phyloP scores from a whole-genome alignment of 495 filamentous ascomycete species.

The Penicillium herquei region DNA sequence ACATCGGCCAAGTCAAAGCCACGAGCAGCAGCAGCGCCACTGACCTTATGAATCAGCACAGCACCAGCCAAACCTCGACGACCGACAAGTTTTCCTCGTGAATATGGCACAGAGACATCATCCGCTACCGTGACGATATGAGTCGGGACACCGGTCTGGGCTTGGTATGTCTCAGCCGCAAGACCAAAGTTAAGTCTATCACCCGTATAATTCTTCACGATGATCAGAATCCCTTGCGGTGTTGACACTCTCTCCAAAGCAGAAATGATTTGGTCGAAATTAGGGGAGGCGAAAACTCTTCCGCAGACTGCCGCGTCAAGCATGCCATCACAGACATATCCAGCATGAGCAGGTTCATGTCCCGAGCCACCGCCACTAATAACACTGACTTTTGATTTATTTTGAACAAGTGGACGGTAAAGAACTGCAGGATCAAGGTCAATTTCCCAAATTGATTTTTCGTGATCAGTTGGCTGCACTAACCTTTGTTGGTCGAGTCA shows the following conservation, averaged over 20 bases:
- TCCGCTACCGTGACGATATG: constrained; percentile 9
- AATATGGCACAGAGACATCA: constrained; percentile 12
- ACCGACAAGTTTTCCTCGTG: constrained; percentile 8
- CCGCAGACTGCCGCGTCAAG: constrained; percentile 15
- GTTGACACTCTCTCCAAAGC: constrained; percentile 10
- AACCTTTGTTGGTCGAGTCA: constrained; percentile 6
- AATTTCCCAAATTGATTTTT: background rate
- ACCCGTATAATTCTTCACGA: constrained; percentile 17
- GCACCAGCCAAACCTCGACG: constrained; percentile 10
- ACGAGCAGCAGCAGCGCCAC: constrained; percentile 7
- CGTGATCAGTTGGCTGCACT: background rate
- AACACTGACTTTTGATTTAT: constrained; percentile 11
- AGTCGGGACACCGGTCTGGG: constrained; percentile 1
- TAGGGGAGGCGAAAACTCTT: constrained; percentile 14
- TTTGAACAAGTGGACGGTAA: constrained; percentile 1
- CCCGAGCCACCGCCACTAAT: constrained; percentile 17
- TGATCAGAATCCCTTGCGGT: constrained; percentile 7
- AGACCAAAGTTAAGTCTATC: constrained; percentile 17
- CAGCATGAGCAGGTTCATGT: constrained; percentile 15
- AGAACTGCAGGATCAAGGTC: background rate
- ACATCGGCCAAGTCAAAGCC: constrained; percentile 2
- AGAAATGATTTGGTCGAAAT: constrained; percentile 11
- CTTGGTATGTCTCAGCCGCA: constrained; percentile 13
- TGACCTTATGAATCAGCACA: constrained; percentile 11
- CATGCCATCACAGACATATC: constrained; percentile 16